A percentile compares a stretch with the other conserved stretches of the same genome.
Evolutionary conservation across 2,329 filamentous ascomycete genomes (phyloP).

Genomic region (Ceratocystis papillata): DNA sequence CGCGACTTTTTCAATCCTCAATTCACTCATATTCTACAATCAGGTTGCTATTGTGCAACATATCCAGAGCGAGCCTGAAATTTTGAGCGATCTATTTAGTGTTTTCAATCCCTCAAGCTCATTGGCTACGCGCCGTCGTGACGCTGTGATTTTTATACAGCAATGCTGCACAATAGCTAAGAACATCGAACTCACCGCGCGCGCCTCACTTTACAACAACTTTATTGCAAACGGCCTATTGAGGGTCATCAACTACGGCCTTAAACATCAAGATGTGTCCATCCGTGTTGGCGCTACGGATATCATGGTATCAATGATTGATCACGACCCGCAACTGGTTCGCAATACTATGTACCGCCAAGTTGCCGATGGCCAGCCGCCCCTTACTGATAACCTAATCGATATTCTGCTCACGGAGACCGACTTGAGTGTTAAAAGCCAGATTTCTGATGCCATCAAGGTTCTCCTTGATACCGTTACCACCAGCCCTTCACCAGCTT

Average conservation of each 20-base stretch:
- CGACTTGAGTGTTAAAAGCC: conserved; percentile 87
- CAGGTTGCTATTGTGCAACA: conserved; percentile 96
- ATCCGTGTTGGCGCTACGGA: conserved; percentile 89
- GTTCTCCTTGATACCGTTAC: conserved; percentile 64
- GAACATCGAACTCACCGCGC: conserved; percentile 73
- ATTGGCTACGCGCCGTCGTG: conserved; percentile 68
- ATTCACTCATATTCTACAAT: conserved; percentile 97
- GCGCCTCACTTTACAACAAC: conserved; percentile 76
- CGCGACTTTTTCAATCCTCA: conserved; percentile 92
- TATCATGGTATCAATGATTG: conserved; percentile 84
- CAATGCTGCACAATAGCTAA: conserved; percentile 93
- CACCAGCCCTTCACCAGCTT: conserved; percentile 31
- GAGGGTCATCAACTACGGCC: conserved; percentile 79
- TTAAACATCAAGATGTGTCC: conserved; percentile 71
- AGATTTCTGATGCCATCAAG: conserved; percentile 91
- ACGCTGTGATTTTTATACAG: conserved; percentile 91
- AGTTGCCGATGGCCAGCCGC: conserved; percentile 73
- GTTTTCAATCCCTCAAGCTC: conserved; percentile 62
- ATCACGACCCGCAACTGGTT: conserved; percentile 92
- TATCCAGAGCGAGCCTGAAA: conserved; percentile 68
- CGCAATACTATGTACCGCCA: conserved; percentile 86
- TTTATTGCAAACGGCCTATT: conserved; percentile 82
- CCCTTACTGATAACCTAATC: conserved; percentile 83
- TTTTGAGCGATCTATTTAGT: conserved; percentile 74
- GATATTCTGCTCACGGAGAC: conserved; percentile 83